A percentile compares a stretch with the other conserved stretches of the same genome.
phyloP scores from a whole-genome alignment of 2,329 filamentous ascomycete species.

The Clathrospora elynae region DNA sequence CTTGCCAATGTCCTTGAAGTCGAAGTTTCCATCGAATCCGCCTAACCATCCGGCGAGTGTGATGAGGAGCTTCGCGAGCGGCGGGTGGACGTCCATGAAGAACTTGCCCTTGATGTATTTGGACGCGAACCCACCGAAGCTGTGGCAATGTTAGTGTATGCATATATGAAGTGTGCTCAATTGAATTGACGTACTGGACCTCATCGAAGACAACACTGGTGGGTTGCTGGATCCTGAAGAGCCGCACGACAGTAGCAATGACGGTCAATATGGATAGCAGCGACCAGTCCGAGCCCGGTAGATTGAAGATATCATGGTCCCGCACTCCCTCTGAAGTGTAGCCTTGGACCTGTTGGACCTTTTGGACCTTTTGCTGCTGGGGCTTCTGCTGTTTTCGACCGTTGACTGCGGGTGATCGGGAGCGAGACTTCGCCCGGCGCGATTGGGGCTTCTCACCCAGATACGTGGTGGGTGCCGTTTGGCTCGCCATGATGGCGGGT shows the following conservation, averaged over 20 bases:
- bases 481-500: slow-evolving; percentile 46
- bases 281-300: slow-evolving; percentile 83
- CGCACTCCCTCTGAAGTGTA: slow-evolving; percentile 80
- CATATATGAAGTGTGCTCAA: background rate
- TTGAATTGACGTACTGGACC: slow-evolving; percentile 78
- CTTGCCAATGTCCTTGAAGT: slow-evolving; percentile 99
- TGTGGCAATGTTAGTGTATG: slow-evolving; percentile 49
- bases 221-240: slow-evolving; percentile 96
- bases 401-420: slow-evolving; percentile 33
- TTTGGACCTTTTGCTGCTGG: slow-evolving; percentile 37
- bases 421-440: slow-evolving; percentile 45
- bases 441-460: slow-evolving; percentile 41
- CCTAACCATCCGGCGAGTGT: slow-evolving; percentile 93
- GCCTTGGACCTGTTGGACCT: too few relatives aligned
- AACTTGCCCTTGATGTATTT: slow-evolving; percentile 99
- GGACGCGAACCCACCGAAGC: slow-evolving; percentile 95
- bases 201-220: slow-evolving; percentile 98
- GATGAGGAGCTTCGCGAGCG: slow-evolving; percentile 93
- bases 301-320: slow-evolving; percentile 89
- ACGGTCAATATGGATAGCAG: slow-evolving; percentile 73
- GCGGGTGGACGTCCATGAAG: slow-evolving; percentile 99
- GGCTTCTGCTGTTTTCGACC: slow-evolving; percentile 42
- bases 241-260: slow-evolving; percentile 76
- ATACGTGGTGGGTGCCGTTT: slow-evolving; percentile 34
- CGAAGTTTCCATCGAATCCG: slow-evolving; percentile 93